These are phyloP conservation scores for Tuber umbilicatum DNA, from an alignment of 495 filamentous ascomycete genomes.

Conservation along the genomic window DNA sequence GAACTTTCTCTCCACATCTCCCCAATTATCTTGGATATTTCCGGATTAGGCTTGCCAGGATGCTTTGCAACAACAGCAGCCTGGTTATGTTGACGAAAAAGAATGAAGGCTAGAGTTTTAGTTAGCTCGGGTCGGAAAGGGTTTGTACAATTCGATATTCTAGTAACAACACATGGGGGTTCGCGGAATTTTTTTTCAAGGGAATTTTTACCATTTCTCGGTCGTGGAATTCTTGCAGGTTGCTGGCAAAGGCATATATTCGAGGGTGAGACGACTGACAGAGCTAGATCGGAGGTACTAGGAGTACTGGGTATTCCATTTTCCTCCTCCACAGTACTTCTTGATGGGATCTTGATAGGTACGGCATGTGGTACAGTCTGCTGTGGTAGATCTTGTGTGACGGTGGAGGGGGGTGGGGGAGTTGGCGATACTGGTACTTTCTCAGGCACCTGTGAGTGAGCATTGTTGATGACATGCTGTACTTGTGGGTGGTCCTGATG, in stretches of 20 bases:
- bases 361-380: constrained; percentile 11
- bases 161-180: constrained; percentile 23
- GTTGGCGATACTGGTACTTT: constrained; percentile 21
- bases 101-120: constrained; percentile 70
- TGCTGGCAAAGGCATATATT: constrained; percentile 87
- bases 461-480: constrained; percentile 21
- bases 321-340: constrained; percentile 14
- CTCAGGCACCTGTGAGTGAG: constrained; percentile 22
- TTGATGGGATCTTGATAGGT: constrained; percentile 20
- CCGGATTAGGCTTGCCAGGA: constrained; percentile 87
- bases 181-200: constrained; percentile 12
- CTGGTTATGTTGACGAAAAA: constrained; percentile 94
- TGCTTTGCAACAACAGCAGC: constrained; percentile 69
- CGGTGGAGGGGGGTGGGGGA: constrained; percentile 14
- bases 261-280: constrained; percentile 34
- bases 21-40: constrained; percentile 97
- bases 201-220: constrained; percentile 78
- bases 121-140: constrained; percentile 33
- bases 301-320: constrained; percentile 22
- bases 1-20: constrained; percentile 77
- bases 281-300: constrained; percentile 32
- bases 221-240: constrained; percentile 85
- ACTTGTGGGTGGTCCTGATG: constrained; percentile 27
- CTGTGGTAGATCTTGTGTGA: constrained; percentile 17
- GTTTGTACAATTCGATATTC: constrained; percentile 6